These are phyloP conservation scores for Pseudogymnoascus sp. DNA, from an alignment of 2,329 filamentous ascomycete species.

Conservation along the genomic window DNA sequence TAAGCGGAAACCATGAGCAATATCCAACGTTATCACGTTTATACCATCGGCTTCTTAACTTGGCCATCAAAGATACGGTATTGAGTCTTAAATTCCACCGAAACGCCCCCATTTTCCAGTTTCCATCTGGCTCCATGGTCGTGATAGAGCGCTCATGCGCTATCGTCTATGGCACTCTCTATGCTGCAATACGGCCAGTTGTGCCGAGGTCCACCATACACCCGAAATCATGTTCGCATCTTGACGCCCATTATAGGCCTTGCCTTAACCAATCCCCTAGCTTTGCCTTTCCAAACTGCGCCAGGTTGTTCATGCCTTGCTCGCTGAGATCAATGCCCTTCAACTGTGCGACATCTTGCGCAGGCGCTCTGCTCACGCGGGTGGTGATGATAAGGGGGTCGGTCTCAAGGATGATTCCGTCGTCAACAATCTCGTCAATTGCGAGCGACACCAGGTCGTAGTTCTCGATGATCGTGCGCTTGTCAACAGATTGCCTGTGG, in stretches of 20 bases:
- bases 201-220: not conserved
- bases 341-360: constrained; percentile 78
- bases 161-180: constrained; percentile 3
- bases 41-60: not conserved
- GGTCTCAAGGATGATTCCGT: constrained; percentile 94
- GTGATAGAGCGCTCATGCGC: not conserved
- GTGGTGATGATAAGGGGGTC: constrained; percentile 91
- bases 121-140: not conserved
- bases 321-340: constrained; percentile 94
- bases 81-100: constrained; percentile 9
- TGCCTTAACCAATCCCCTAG: constrained; percentile 85
- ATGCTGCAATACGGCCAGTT: constrained; percentile 3
- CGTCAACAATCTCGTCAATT: constrained; percentile 91
- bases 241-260: constrained; percentile 47
- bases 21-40: not conserved
- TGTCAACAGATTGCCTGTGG: constrained; percentile 83
- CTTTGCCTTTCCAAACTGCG: constrained; percentile 88
- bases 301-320: constrained; percentile 88
- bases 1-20: not conserved
- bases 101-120: constrained; percentile 9
- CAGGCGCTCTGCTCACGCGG: constrained; percentile 83
- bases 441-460: constrained; percentile 92
- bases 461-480: constrained; percentile 96
- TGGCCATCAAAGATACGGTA: constrained; percentile 1
- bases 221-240: constrained; percentile 23